Conservation (phyloP, 208 protist species). For the Vickermania ingenoplastis region DNA sequence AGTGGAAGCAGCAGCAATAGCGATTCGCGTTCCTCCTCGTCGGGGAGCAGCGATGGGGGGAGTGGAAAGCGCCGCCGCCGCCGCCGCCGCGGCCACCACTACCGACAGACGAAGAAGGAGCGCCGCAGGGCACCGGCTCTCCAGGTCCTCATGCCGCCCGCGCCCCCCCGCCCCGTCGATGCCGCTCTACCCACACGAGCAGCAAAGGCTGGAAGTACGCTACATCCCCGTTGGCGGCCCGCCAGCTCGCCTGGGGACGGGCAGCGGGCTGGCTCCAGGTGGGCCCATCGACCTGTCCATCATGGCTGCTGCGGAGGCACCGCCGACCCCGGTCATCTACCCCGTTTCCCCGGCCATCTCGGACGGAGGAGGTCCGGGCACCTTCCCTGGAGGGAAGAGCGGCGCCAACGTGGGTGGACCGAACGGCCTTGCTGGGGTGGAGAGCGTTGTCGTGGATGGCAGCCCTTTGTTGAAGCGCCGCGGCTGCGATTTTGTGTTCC, state of each 20-base stretch:
- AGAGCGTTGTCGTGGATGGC: no score
- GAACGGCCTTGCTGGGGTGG: not conserved
- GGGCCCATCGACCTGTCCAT: not conserved
- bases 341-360: not conserved
- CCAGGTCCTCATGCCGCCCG: not conserved
- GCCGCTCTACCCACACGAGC: no score
- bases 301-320: not conserved
- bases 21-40: no score
- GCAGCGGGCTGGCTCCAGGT: not conserved
- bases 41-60: no score
- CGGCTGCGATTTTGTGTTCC: not conserved
- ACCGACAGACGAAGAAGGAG: no score
- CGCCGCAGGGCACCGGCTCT: not conserved
- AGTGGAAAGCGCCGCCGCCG: not conserved
- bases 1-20: no score
- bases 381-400: not conserved
- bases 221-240: no score
- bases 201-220: no score
- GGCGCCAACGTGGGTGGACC: not conserved
- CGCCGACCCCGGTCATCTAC: not conserved
- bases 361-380: not conserved
- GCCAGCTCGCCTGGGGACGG: no score
- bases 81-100: no score
- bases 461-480: not conserved
- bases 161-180: not conserved